A percentile compares a stretch with the other conserved stretches of the same genome.
Evolutionary conservation across 495 filamentous ascomycete genomes (phyloP).

Genomic region (Penicillium pancosmium): DNA sequence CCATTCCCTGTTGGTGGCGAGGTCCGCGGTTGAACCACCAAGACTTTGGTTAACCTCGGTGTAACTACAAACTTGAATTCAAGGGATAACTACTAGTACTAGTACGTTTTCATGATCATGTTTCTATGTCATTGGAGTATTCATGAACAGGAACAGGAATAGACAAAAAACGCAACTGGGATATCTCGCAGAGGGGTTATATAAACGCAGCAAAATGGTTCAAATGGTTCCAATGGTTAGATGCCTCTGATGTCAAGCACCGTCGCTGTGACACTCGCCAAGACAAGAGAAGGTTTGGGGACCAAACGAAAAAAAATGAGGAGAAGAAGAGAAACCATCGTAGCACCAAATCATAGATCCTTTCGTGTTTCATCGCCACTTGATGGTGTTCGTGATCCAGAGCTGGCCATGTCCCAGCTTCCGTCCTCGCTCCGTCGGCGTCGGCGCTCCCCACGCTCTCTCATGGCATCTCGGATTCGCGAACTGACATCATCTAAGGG

Average conservation of each 20-base stretch:
- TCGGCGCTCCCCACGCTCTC: constrained; percentile 75
- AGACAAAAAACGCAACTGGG: constrained; percentile 19
- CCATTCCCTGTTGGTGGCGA: constrained; percentile 23
- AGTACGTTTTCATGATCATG: no score
- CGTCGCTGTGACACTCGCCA: constrained; percentile 17
- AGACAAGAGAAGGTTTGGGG: not conserved
- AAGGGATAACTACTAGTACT: not conserved
- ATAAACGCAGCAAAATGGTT: constrained; percentile 22
- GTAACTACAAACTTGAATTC: not conserved
- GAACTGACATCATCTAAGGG: constrained; percentile 80
- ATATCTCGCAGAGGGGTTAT: constrained; percentile 30
- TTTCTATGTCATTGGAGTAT: no score
- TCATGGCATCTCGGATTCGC: constrained; percentile 87
- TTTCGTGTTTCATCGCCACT: constrained; percentile 46
- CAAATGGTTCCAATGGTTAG: constrained; percentile 6
- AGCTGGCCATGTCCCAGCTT: constrained; percentile 51
- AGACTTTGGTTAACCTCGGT: not conserved
- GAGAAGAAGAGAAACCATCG: not conserved
- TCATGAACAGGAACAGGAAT: not conserved
- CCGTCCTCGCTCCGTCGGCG: constrained; percentile 64
- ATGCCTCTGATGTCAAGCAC: constrained; percentile 22
- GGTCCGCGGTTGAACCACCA: constrained; percentile 3
- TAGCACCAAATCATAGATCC: constrained; percentile 34
- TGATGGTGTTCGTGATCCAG: constrained; percentile 47
- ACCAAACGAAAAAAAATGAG: constrained; percentile 14